Conservation (phyloP, 1,139 yeast genomes). For the Kazachstania sp. region DNA sequence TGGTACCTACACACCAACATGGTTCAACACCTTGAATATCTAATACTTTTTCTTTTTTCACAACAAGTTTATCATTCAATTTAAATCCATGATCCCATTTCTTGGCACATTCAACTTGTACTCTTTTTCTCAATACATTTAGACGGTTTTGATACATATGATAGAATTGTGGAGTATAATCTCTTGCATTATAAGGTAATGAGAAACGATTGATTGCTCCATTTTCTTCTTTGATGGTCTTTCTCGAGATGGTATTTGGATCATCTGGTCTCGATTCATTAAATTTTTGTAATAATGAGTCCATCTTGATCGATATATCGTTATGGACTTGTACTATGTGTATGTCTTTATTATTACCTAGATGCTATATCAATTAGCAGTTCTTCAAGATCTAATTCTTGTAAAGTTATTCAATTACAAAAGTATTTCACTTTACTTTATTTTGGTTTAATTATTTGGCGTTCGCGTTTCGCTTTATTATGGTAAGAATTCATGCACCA, state of each 20-base stretch:
- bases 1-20: constrained; percentile 87
- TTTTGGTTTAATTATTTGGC: too few relatives aligned
- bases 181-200: constrained; percentile 34
- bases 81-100: constrained; percentile 45
- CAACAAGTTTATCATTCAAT: constrained; percentile 34
- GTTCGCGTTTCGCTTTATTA: too few relatives aligned
- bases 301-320: constrained; percentile 7
- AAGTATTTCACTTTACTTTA: too few relatives aligned
- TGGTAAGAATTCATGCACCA: too few relatives aligned
- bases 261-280: constrained; percentile 11
- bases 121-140: constrained; percentile 44
- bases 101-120: constrained; percentile 39
- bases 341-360: too few relatives aligned
- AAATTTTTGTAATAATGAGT: constrained; percentile 12
- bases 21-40: constrained; percentile 64
- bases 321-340: too few relatives aligned
- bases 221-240: constrained; percentile 11
- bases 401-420: too few relatives aligned
- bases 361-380: too few relatives aligned
- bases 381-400: too few relatives aligned
- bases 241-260: constrained; percentile 9
- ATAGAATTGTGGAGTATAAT: constrained; percentile 65
- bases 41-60: constrained; percentile 52
- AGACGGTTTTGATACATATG: constrained; percentile 64
- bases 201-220: constrained; percentile 20